A percentile compares a stretch with the other conserved stretches of the same genome.
Evolutionary conservation across 106 monocot species (phyloP).

Genomic region (Iris macrosiphon): DNA sequence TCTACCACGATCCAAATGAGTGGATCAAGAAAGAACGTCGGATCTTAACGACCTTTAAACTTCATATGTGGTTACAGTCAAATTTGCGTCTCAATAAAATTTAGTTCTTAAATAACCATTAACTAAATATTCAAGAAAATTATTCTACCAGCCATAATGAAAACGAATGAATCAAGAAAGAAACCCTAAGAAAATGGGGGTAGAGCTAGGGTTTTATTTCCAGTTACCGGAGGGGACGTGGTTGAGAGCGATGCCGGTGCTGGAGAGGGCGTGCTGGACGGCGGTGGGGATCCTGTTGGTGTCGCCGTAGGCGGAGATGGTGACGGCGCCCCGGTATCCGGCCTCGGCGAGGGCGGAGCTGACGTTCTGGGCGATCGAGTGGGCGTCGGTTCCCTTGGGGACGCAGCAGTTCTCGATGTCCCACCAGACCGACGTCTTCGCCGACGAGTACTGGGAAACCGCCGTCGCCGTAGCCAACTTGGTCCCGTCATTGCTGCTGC

Average conservation of each 20-base stretch:
- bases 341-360: slow-evolving; percentile 44
- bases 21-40: no score
- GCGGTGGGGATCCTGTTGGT: slow-evolving; percentile 13
- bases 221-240: slow-evolving; percentile 72
- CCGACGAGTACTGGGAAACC: slow-evolving; percentile 23
- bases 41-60: no score
- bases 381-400: slow-evolving; percentile 43
- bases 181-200: neutral
- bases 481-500: no score
- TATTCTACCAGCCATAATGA: no score
- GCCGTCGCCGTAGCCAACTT: neutral
- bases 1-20: no score
- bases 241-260: slow-evolving; percentile 71
- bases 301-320: slow-evolving; percentile 68
- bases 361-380: slow-evolving; percentile 60
- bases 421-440: slow-evolving; percentile 87
- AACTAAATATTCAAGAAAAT: no score
- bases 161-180: no score
- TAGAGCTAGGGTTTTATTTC: no score
- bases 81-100: no score
- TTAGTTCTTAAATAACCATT: no score
- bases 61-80: no score
- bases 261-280: slow-evolving; percentile 59
- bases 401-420: slow-evolving; percentile 84
- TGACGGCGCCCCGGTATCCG: slow-evolving; percentile 44